Evolutionary conservation across 148 eudicot genomes (phyloP).

Genomic region (Simmondsia chinensis): DNA sequence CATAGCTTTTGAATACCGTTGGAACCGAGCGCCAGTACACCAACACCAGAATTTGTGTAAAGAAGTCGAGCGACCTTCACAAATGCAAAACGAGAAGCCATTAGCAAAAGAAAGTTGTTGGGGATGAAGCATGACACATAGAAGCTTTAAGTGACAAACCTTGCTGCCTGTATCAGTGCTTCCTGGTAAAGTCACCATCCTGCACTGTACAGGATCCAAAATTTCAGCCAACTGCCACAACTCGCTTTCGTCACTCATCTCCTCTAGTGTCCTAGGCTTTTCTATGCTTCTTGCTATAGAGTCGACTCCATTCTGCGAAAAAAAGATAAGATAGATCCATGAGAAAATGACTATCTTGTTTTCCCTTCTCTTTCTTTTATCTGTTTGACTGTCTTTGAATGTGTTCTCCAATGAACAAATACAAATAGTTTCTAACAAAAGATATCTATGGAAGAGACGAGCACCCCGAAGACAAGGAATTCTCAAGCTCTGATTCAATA

Average conservation of each 20-base stretch:
- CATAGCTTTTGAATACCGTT: conserved; percentile 67
- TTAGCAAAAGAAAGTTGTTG: background rate
- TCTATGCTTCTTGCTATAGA: conserved; percentile 53
- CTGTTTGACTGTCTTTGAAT: too few species aligned
- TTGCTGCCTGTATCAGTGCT: conserved; percentile 55
- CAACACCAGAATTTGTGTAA: conserved; percentile 83
- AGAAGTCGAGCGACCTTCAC: conserved; percentile 73
- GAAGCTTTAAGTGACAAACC: conserved; percentile 30
- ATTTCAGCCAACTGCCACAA: conserved; percentile 85
- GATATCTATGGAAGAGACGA: too few species aligned
- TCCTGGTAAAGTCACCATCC: conserved; percentile 75
- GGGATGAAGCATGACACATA: conserved; percentile 3
- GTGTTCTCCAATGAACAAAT: too few species aligned
- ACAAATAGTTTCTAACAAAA: too few species aligned
- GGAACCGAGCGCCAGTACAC: conserved; percentile 66
- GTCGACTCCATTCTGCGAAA: conserved; percentile 57
- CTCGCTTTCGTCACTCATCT: conserved; percentile 50
- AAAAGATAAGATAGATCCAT: background rate
- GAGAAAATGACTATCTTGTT: background rate
- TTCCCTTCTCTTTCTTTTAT: background rate
- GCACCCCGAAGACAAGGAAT: too few species aligned
- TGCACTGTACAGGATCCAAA: conserved; percentile 68
- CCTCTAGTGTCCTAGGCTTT: conserved; percentile 65
- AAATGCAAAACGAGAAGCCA: background rate
- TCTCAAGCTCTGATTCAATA: too few species aligned